Conservation (phyloP, 2,329 filamentous ascomycete species). For the Diaporthe sp. region DNA sequence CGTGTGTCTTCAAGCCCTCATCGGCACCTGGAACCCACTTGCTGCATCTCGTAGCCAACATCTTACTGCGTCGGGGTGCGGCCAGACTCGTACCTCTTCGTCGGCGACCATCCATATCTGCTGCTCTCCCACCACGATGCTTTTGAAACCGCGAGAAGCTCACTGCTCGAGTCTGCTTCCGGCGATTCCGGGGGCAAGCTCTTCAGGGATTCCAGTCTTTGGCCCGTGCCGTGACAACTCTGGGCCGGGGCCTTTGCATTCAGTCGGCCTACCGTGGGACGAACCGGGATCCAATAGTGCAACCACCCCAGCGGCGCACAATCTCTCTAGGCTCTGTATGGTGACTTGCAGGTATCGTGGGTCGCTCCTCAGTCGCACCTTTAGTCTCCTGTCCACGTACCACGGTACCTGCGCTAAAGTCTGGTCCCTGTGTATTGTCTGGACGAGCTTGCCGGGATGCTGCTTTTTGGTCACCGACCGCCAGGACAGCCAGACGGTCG, state of each 20-base stretch:
- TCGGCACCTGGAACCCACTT: background rate
- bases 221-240: background rate
- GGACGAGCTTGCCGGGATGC: conserved; percentile 29
- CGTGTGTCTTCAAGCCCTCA: background rate
- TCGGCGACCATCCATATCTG: background rate
- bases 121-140: background rate
- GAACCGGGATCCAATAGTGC: background rate
- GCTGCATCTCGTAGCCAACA: background rate
- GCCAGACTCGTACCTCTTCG: background rate
- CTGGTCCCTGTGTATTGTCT: conserved; percentile 17
- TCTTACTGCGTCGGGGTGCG: background rate
- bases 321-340: background rate
- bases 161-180: background rate
- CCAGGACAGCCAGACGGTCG: conserved; percentile 21
- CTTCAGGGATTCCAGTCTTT: conserved; percentile 1
- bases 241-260: background rate
- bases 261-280: background rate
- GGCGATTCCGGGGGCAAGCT: background rate
- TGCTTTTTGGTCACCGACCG: conserved; percentile 22
- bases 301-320: background rate
- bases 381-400: conserved; percentile 2
- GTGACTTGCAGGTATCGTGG: conserved; percentile 18
- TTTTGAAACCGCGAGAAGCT: background rate
- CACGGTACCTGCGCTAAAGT: conserved; percentile 24
- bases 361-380: background rate